Percentiles rank a stretch among this genome's conserved stretches.
Evolutionary conservation across 2,329 filamentous ascomycete species (phyloP).

Genomic region (Metarhizium album): DNA sequence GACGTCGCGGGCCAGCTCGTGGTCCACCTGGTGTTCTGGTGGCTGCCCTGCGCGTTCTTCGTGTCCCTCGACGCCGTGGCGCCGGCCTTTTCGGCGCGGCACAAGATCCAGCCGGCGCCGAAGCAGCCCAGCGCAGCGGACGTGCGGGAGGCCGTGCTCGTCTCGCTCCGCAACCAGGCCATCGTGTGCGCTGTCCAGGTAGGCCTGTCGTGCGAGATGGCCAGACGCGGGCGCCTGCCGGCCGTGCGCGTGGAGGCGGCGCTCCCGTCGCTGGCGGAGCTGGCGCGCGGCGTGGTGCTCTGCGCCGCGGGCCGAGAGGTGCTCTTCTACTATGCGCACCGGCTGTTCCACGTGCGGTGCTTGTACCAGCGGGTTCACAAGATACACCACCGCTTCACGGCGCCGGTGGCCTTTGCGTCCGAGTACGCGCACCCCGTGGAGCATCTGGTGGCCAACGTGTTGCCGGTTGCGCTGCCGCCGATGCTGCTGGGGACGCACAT

Average conservation of each 20-base stretch:
- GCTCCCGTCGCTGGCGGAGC: slow-evolving; percentile 24
- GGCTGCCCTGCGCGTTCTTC: slow-evolving; percentile 32
- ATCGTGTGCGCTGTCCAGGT: slow-evolving; percentile 25
- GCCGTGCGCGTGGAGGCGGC: slow-evolving; percentile 27
- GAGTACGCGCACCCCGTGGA: slow-evolving; percentile 49
- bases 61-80: slow-evolving; percentile 30
- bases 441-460: slow-evolving; percentile 40
- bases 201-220: slow-evolving; percentile 10
- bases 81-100: slow-evolving; percentile 36
- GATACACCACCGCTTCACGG: slow-evolving; percentile 43
- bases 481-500: slow-evolving; percentile 35
- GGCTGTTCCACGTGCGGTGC: slow-evolving; percentile 36
- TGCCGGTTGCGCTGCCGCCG: slow-evolving; percentile 40
- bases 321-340: slow-evolving; percentile 46
- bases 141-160: slow-evolving; percentile 29
- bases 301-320: slow-evolving; percentile 34
- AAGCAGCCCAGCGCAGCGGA: slow-evolving; percentile 36
- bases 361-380: slow-evolving; percentile 44
- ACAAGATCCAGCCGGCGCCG: slow-evolving; percentile 43
- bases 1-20: slow-evolving; percentile 29
- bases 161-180: slow-evolving; percentile 38
- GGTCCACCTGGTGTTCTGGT: slow-evolving; percentile 34
- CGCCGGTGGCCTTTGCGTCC: slow-evolving; percentile 42
- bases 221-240: slow-evolving; percentile 12
- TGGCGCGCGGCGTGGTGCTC: slow-evolving; percentile 30